Evolutionary conservation across 2,329 filamentous ascomycete species (phyloP), one percentile per base, ranked within the genome.

Genomic region (Phialophora macrospora): DNA sequence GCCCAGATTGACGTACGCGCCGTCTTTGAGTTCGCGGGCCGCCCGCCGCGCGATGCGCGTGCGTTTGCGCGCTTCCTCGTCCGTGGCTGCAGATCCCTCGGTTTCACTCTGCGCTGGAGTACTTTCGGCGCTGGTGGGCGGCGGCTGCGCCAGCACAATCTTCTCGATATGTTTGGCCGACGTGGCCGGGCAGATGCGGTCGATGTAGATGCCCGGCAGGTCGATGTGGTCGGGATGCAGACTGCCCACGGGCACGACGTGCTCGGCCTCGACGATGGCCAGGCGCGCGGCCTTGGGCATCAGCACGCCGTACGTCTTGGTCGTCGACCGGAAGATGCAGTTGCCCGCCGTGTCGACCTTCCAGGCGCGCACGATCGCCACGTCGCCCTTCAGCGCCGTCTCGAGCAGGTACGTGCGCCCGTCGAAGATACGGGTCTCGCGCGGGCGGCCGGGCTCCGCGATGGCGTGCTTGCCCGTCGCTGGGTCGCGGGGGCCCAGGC

Each of bases 241-340:
- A 1, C 86, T 85, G 26, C 92, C 92, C 1, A 88, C 77, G 3
- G 89, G 87, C 59, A 96, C 91, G 66, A 96, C 92, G 68, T 94
- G 84, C 74, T 96, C 92, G 1, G 92, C 92, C 75, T 96, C 92
- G 46, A 95, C 91, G 46, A 96, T 93, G 34, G 91, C 89, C 51
- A 91, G 74, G 55, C 84, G 86, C 0, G 91, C 92, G 0, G 91
- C 91, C 78, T 94, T 93, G 66, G 90, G 92, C 90, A 93, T 92
- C 67, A 91, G 83, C 6, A 87, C 85, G 1, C 87, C 89, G 70
- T 92, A 93, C 0, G 89, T 87, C 75, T 90, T 90, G 34, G 90
- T 92, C 0, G 90, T 90, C 77, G 77, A 89, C 75, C 90, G 83
- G 81, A 96, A 95, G 49, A 91, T 84, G 75, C 90, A 92, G 78